phyloP scores from a whole-genome alignment of 495 filamentous ascomycete species.

The Aeminium ludgeri region DNA sequence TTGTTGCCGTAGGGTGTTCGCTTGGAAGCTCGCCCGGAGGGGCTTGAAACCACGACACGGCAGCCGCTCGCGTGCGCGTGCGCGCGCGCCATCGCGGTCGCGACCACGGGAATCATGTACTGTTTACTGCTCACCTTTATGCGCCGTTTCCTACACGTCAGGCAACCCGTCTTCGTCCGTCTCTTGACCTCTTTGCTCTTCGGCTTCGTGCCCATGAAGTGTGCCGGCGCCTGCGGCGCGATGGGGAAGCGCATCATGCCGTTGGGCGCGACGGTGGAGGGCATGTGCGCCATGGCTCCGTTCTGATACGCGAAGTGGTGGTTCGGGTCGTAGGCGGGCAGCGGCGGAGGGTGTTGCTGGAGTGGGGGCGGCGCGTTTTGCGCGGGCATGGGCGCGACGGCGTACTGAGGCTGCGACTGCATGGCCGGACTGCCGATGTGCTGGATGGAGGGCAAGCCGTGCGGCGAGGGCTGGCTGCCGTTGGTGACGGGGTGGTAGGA shows the following conservation, averaged over 20 bases:
- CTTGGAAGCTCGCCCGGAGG: conserved; percentile 1
- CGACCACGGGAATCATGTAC: too few species aligned
- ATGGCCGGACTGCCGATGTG: not conserved
- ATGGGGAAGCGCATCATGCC: conserved; percentile 40
- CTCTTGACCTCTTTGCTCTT: conserved; percentile 95
- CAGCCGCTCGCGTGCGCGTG: too few species aligned
- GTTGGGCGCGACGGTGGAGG: not conserved
- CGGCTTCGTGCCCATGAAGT: conserved; percentile 59
- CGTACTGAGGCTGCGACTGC: conserved; percentile 8
- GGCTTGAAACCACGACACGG: not conserved
- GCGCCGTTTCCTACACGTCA: conserved; percentile 90
- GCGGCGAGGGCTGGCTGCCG: too few species aligned
- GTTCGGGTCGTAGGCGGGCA: not conserved
- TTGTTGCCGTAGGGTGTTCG: conserved; percentile 1
- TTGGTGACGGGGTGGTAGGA: too few species aligned
- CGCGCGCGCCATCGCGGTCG: too few species aligned
- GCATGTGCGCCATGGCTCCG: conserved; percentile 6
- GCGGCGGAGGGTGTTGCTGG: not conserved
- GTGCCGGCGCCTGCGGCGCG: conserved; percentile 33
- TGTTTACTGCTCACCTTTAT: conserved; percentile 68
- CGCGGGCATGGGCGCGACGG: conserved; percentile 1
- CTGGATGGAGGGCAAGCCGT: conserved; percentile 2
- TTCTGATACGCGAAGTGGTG: conserved; percentile 2
- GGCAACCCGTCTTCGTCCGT: conserved; percentile 89
- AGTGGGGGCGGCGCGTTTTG: not conserved